These are phyloP conservation scores for Solanum chmielewskii DNA, from an alignment of 257 asterid species.

Conservation along the genomic window DNA sequence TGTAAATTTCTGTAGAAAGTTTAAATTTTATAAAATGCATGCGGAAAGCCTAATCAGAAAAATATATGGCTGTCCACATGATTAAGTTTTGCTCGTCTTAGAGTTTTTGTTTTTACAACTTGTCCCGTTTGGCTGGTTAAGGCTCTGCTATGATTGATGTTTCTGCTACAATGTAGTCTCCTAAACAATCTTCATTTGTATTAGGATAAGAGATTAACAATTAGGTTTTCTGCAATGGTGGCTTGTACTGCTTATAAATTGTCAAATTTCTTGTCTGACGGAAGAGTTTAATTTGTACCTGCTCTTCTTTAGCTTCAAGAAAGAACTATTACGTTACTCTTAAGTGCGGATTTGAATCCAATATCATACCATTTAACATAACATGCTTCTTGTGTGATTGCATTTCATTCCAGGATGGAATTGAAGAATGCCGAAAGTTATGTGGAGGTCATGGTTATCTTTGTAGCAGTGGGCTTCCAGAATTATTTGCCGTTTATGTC, in stretches of 20 bases:
- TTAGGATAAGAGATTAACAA: background rate
- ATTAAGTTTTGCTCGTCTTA: background rate
- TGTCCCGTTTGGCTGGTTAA: background rate
- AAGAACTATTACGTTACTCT: background rate
- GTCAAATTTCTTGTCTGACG: background rate
- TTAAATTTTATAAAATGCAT: background rate
- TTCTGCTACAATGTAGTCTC: background rate
- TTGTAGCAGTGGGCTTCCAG: slow-evolving; percentile 97
- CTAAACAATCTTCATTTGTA: background rate
- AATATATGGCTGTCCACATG: background rate
- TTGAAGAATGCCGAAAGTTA: slow-evolving; percentile 91
- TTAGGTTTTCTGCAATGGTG: background rate
- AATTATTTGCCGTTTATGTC: slow-evolving; percentile 92
- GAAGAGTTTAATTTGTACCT: background rate
- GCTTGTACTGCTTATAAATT: background rate
- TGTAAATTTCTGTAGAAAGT: background rate
- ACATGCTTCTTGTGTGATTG: background rate
- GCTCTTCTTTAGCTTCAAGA: background rate
- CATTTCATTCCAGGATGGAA: slow-evolving; percentile 59
- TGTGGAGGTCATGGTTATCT: slow-evolving; percentile 99
- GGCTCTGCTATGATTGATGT: background rate
- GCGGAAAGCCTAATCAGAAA: background rate
- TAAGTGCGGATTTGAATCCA: background rate
- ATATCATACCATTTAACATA: background rate
- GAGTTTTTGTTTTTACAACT: background rate